These are phyloP conservation scores for Fistulinella prunicolor DNA, from an alignment of 768 basidiomycete species.

Conservation along the genomic window DNA sequence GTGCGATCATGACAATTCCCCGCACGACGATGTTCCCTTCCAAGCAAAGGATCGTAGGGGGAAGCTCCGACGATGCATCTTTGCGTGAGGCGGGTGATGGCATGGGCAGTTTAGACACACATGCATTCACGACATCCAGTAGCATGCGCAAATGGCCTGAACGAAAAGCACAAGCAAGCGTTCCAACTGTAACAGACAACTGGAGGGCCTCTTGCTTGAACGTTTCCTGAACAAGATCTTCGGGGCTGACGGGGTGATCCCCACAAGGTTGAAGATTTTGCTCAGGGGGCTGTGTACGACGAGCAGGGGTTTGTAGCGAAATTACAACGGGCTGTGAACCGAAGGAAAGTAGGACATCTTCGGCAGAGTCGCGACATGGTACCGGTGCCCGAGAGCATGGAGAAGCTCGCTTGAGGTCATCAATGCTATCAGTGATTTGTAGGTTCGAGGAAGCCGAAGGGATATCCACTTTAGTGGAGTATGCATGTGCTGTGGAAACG, in stretches of 20 bases:
- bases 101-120: slow-evolving; percentile 24
- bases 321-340: slow-evolving; percentile 60
- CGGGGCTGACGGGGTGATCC: slow-evolving; percentile 7
- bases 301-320: slow-evolving; percentile 50
- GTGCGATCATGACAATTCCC: slow-evolving; percentile 47
- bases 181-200: slow-evolving; percentile 45
- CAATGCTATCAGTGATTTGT: background rate
- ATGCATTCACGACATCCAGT: slow-evolving; percentile 39
- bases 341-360: slow-evolving; percentile 57
- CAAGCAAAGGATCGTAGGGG: slow-evolving; percentile 30
- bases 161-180: slow-evolving; percentile 52
- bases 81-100: slow-evolving; percentile 13
- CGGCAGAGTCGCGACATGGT: slow-evolving; percentile 18
- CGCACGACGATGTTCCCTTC: slow-evolving; percentile 38
- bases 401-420: slow-evolving; percentile 1
- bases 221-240: slow-evolving; percentile 4
- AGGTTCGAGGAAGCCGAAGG: background rate
- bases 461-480: background rate
- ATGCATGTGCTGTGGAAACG: slow-evolving; percentile 37
- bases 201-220: slow-evolving; percentile 33
- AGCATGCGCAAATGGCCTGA: slow-evolving; percentile 56
- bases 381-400: slow-evolving; percentile 8
- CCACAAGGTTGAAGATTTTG: background rate
- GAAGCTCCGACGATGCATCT: slow-evolving; percentile 10
- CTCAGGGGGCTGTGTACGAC: slow-evolving; percentile 13